phyloP scores from a whole-genome alignment of 495 filamentous ascomycete genomes.

The Diplogelasinospora grovesii region DNA sequence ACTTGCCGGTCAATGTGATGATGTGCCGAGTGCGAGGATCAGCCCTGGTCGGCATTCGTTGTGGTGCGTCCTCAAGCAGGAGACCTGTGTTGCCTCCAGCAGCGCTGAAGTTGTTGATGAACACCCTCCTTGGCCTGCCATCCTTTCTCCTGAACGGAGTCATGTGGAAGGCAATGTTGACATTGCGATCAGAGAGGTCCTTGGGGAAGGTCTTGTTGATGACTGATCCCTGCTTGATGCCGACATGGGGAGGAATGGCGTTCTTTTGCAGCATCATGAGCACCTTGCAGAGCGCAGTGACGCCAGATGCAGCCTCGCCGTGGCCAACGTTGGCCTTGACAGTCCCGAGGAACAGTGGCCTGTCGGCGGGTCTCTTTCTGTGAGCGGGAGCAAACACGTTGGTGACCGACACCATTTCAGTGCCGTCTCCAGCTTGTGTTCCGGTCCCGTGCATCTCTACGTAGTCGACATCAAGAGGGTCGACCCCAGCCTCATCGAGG shows the following conservation, averaged over 20 bases:
- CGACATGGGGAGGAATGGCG: slow-evolving; percentile 76
- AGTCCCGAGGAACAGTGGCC: slow-evolving; percentile 74
- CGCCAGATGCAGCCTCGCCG: slow-evolving; percentile 80
- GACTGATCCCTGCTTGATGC: slow-evolving; percentile 66
- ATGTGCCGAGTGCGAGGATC: slow-evolving; percentile 49
- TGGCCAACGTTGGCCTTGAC: slow-evolving; percentile 89
- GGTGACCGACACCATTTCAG: slow-evolving; percentile 72
- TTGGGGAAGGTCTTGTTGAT: slow-evolving; percentile 76
- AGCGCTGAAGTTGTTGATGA: slow-evolving; percentile 66
- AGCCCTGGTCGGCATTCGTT: slow-evolving; percentile 17
- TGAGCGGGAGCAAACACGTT: slow-evolving; percentile 72
- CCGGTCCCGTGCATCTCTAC: slow-evolving; percentile 91
- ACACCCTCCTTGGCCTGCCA: slow-evolving; percentile 51
- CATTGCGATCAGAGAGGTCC: slow-evolving; percentile 66
- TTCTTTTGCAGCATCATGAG: slow-evolving; percentile 82
- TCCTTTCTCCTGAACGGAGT: slow-evolving; percentile 58
- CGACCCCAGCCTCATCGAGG: slow-evolving; percentile 60
- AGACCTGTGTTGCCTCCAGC: slow-evolving; percentile 62
- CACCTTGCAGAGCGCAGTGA: slow-evolving; percentile 76
- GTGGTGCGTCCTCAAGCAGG: slow-evolving; percentile 52
- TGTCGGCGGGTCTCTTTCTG: slow-evolving; percentile 55
- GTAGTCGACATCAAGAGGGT: slow-evolving; percentile 70
- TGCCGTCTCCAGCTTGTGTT: slow-evolving; percentile 73
- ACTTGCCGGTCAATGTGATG: slow-evolving; percentile 54
- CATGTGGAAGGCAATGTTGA: slow-evolving; percentile 55